Conservation (phyloP, 192 early-diverging fungal species). For the Backusella liffmaniae region DNA sequence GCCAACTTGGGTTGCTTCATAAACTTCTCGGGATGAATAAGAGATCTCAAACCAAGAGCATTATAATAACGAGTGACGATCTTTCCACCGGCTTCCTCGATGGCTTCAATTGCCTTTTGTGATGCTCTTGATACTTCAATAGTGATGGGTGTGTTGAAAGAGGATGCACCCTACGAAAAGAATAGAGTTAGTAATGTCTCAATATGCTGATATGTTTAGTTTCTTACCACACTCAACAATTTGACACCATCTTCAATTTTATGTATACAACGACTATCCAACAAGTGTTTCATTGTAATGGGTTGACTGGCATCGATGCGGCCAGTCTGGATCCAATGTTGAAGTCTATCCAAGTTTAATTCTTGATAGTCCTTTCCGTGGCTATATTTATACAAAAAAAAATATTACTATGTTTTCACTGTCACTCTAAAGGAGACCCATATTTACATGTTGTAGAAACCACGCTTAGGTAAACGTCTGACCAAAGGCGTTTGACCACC, state of each 20-base stretch:
- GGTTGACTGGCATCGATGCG: conserved; percentile 75
- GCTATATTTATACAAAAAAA: conserved; percentile 32
- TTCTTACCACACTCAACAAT: conserved; percentile 63
- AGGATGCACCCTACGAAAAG: conserved; percentile 63
- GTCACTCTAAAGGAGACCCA: no score
- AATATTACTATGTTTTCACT: background rate
- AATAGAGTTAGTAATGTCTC: background rate
- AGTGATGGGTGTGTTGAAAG: conserved; percentile 72
- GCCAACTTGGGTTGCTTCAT: conserved; percentile 65
- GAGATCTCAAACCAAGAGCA: conserved; percentile 63
- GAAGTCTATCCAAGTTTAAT: conserved; percentile 84
- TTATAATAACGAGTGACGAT: conserved; percentile 85
- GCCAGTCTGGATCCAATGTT: conserved; percentile 87
- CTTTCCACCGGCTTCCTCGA: conserved; percentile 81
- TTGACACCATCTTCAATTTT: conserved; percentile 86
- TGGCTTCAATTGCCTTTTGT: conserved; percentile 69
- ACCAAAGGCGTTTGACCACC: conserved; percentile 91
- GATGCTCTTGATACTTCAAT: conserved; percentile 87
- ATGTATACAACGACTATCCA: conserved; percentile 64
- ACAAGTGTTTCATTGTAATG: conserved; percentile 81
- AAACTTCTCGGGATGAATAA: conserved; percentile 83
- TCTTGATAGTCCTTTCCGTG: conserved; percentile 63
- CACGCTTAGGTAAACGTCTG: conserved; percentile 82
- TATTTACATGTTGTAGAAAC: conserved; percentile 68
- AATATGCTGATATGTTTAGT: background rate